These are phyloP conservation scores for Hibiscus mutabilis DNA, from an alignment of 345 rosid species.

Conservation along the genomic window DNA sequence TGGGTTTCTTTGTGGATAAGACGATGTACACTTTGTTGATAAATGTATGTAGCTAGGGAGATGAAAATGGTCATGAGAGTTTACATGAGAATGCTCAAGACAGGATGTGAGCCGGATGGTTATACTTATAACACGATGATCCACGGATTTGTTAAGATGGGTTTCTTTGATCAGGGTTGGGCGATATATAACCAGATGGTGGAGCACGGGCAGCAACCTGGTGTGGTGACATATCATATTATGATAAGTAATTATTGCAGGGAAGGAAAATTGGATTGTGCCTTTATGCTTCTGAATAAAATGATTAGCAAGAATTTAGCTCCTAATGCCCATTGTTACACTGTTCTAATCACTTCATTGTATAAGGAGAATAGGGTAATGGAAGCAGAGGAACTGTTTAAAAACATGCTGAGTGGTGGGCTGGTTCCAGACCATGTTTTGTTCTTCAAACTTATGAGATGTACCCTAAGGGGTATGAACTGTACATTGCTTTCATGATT, in stretches of 20 bases:
- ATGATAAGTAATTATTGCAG: slow-evolving; percentile 53
- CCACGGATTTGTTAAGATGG: slow-evolving; percentile 47
- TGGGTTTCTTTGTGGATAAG: slow-evolving; percentile 44
- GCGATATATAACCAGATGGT: slow-evolving; percentile 36
- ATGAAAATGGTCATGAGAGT: slow-evolving; percentile 58
- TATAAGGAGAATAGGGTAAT: slow-evolving; percentile 36
- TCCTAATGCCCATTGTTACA: slow-evolving; percentile 45
- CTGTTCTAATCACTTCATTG: slow-evolving; percentile 43
- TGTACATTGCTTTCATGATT: slow-evolving; percentile 37
- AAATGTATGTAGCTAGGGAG: slow-evolving; percentile 41
- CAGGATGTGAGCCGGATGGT: slow-evolving; percentile 42
- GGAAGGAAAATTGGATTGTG: slow-evolving; percentile 46
- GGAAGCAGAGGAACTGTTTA: slow-evolving; percentile 39
- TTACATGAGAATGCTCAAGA: slow-evolving; percentile 56
- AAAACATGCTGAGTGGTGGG: slow-evolving; percentile 37
- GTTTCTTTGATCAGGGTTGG: slow-evolving; percentile 42
- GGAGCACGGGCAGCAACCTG: slow-evolving; percentile 27
- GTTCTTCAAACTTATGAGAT: slow-evolving; percentile 46
- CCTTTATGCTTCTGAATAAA: slow-evolving; percentile 33
- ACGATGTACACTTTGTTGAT: slow-evolving; percentile 53
- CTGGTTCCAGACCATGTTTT: slow-evolving; percentile 60
- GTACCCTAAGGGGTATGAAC: slow-evolving; percentile 40
- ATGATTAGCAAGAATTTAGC: slow-evolving; percentile 26
- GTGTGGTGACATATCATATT: slow-evolving; percentile 41
- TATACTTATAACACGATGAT: slow-evolving; percentile 55